Percentiles rank a stretch among this genome's conserved stretches.
Evolutionary conservation across 1,284 basidiomycete species (phyloP).

Genomic region (Trichosporon faecale): DNA sequence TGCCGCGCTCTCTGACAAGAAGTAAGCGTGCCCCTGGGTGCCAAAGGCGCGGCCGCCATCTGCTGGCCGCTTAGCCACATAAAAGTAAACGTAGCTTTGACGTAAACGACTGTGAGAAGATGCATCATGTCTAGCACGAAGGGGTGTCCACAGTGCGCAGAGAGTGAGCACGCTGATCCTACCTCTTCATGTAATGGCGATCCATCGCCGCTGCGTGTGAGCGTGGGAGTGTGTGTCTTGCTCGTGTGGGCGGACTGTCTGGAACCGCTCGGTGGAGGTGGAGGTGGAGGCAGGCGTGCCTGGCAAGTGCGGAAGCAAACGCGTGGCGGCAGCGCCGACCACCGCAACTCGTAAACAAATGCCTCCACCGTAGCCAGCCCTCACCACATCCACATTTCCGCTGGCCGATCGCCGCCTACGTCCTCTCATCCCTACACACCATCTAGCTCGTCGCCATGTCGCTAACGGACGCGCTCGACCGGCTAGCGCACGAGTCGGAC

Average conservation of each 20-base stretch:
- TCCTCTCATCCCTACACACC: background rate
- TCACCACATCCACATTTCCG: background rate
- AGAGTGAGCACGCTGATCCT: too few relatives aligned
- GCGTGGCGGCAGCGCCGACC: background rate
- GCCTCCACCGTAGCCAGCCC: background rate
- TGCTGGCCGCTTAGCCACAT: background rate
- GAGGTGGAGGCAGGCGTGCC: slow-evolving; percentile 2
- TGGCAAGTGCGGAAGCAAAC: slow-evolving; percentile 13
- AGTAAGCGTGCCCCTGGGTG: slow-evolving; percentile 27
- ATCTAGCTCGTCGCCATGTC: slow-evolving; percentile 35
- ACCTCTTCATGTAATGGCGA: background rate
- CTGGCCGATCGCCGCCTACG: background rate
- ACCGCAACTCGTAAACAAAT: slow-evolving; percentile 23
- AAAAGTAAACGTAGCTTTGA: slow-evolving; percentile 3
- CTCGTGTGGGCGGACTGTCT: background rate
- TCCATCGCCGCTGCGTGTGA: background rate
- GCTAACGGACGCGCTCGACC: slow-evolving; percentile 38
- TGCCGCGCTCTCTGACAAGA: slow-evolving; percentile 70
- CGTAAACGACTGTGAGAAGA: slow-evolving; percentile 10
- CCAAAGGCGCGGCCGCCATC: background rate
- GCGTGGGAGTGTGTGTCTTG: background rate
- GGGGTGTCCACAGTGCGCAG: too few relatives aligned
- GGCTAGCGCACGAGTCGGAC: slow-evolving; percentile 36
- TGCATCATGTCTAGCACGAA: slow-evolving; percentile 13
- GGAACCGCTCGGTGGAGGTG: background rate